Base-by-base conservation (phyloP, 306 rosid species). In the Glycine tomentella region DNA sequence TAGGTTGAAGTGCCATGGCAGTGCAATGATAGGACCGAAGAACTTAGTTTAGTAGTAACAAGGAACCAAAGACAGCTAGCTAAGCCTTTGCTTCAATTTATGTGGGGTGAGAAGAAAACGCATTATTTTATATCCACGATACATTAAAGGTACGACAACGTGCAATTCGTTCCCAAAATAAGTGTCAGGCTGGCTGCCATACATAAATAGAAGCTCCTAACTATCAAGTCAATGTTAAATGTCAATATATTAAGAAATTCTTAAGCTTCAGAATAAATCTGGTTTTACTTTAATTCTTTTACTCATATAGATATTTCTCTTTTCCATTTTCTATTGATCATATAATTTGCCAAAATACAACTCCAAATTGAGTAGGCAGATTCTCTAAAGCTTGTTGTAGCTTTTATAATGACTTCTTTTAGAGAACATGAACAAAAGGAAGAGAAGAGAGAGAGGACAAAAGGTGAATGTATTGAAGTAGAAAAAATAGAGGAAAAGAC, bases 61-160 rank as follows among this genome's bases (percentile, higher is more conserved):
- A 61, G 13, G 56, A 40, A 84, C 82, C 71, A 56, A 84, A 68
- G 73, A 69, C 83, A 70, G 69, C 77, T 84, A 70, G 69, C 77
- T 84, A 70, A 66, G 44, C 80, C 80, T 79, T 67, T 20, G 44
- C 50, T 79, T 61, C 75, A 69, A 71, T 72, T 80, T 78, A 65
- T 83, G 87, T 10, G 83, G 83, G 85, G 34, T 57, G 62, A 69
- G 81, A 58, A 69, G 81, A 58, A 69, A 55, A 75, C 7, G 10
- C 45, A 77, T 72, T 82, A 49, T 86, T 82, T 86, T 69, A 75
- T 71, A 34, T 80, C 79, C 77, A 75, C 56, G 6, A 75, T 64
- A 44, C 44, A 46, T 53, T 11, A 31, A 25, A 25, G 31, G 1
- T 25, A 25, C 31, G 1, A 20, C 25, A 20, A 74, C 38, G 75